Base-by-base conservation (phyloP, 768 basidiomycete species). In the Ramaria rubella region DNA sequence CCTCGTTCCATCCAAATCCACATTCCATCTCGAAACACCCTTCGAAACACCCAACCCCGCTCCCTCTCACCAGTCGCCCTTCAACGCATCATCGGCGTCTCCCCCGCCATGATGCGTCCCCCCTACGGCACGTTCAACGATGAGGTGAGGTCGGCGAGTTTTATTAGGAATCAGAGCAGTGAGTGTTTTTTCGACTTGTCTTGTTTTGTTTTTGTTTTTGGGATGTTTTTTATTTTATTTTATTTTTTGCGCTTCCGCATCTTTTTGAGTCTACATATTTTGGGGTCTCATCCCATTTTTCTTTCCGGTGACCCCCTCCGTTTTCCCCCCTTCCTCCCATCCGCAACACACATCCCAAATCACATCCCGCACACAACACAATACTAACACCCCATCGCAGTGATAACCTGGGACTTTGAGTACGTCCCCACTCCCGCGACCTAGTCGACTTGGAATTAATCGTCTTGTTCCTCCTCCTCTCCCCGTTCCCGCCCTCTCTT, bases 71-170 rank as follows among this genome's bases (percentile, higher is more conserved):
- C 8, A 49, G 70, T 62, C 64, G 74, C 76, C 26, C 60, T 77
- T 9, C 63, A 68, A 38, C 72, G 69, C 58, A 77, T 78, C 40
- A 58, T 70, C 21, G 76, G n/a, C n/a, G n/a, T n/a, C n/a, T n/a
- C n/a, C n/a, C n/a, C n/a, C n/a, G n/a, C n/a, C n/a, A n/a, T n/a
- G 77, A 74, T 76, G 75, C 72, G 77, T 31, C 77, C 77, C 49
- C 77, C 77, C 14, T 79, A 68, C 58, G 77, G 77, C 1, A 65
- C 67, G 46, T 73, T 70, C 65, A 77, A 77, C 57, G 58, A 72
- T 45, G 58, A 67, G 19, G 74, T 76, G 14, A 62, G 61, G 1
- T 55, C 68, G 5, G 72, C 71, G 7, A 66, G 75, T 7, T 65
- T 23, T 23, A 29, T 52, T 21, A 52, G 61, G 29, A 62, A 62